Conservation (phyloP, 2,329 filamentous ascomycete genomes). For the Cercospora sojina region DNA sequence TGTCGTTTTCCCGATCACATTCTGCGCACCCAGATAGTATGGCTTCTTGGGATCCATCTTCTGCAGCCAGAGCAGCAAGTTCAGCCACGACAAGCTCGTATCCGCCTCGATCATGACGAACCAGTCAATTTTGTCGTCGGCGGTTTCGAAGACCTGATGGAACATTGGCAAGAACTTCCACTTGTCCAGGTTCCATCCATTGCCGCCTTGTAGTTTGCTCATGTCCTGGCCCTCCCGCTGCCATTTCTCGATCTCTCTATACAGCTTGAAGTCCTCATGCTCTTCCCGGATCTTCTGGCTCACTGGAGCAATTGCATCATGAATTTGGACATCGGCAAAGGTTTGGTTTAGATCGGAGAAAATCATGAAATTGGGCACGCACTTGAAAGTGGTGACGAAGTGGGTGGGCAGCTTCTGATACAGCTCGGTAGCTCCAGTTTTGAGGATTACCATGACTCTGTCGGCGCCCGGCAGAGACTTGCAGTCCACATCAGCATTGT, state of each 20-base stretch:
- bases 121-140: conserved; percentile 51
- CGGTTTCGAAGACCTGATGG: conserved; percentile 50
- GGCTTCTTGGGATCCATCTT: conserved; percentile 49
- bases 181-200: conserved; percentile 57
- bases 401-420: conserved; percentile 57
- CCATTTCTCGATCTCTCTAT: conserved; percentile 36
- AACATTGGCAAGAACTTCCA: conserved; percentile 60
- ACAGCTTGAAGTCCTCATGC: conserved; percentile 39
- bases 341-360: conserved; percentile 54
- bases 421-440: conserved; percentile 60
- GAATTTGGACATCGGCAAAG: conserved; percentile 43
- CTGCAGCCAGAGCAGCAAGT: conserved; percentile 50
- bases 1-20: conserved; percentile 39
- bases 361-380: conserved; percentile 46
- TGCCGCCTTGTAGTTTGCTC: conserved; percentile 33
- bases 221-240: conserved; percentile 36
- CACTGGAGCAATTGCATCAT: conserved; percentile 38
- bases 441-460: conserved; percentile 58
- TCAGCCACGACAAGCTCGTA: conserved; percentile 51
- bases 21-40: conserved; percentile 52
- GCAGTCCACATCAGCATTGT: conserved; percentile 20
- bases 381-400: conserved; percentile 56
- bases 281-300: conserved; percentile 30
- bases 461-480: conserved; percentile 39
- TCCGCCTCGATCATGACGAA: conserved; percentile 59